These are phyloP conservation scores for Pleurotus ostreatus DNA, from an alignment of 768 basidiomycete genomes.

Conservation along the genomic window DNA sequence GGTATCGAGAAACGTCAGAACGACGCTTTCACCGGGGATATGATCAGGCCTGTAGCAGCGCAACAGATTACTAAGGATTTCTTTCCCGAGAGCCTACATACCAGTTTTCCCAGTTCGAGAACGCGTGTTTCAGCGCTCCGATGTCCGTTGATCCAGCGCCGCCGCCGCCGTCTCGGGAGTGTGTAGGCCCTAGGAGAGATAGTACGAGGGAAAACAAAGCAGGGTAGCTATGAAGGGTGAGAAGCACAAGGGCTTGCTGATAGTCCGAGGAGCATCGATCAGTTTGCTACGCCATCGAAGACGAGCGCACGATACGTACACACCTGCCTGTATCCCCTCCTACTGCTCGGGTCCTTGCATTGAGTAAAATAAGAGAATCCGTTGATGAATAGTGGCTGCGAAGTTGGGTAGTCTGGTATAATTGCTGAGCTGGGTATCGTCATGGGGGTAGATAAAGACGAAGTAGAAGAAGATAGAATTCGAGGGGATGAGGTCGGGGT, in stretches of 20 bases:
- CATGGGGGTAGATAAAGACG: constrained; percentile 2
- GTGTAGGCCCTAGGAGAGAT: constrained; percentile 68
- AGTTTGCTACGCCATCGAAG: no score
- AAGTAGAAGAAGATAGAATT: background rate
- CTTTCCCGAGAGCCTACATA: constrained; percentile 14
- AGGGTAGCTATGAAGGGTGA: constrained; percentile 78
- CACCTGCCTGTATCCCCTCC: constrained; percentile 81
- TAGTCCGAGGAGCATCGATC: no score
- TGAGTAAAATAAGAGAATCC: constrained; percentile 80
- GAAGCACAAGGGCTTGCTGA: constrained; percentile 76
- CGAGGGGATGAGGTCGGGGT: constrained; percentile 7
- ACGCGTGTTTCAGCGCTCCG: constrained; percentile 70
- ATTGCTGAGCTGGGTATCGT: constrained; percentile 26
- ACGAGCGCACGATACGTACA: background rate
- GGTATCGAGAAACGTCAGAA: constrained; percentile 81
- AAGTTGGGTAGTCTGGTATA: constrained; percentile 4
- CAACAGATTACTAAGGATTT: constrained; percentile 22
- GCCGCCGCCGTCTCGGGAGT: constrained; percentile 65
- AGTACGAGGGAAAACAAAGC: constrained; percentile 74
- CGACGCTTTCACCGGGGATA: constrained; percentile 56
- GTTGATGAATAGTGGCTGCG: constrained; percentile 67
- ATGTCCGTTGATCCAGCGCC: constrained; percentile 83
- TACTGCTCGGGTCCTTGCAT: constrained; percentile 55
- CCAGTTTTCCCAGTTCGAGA: constrained; percentile 1
- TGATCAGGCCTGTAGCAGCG: constrained; percentile 76